A percentile compares a stretch with the other conserved stretches of the same genome.
Conservation (phyloP, 2,329 filamentous ascomycete species). For the Phaeosphaeria sp. region DNA sequence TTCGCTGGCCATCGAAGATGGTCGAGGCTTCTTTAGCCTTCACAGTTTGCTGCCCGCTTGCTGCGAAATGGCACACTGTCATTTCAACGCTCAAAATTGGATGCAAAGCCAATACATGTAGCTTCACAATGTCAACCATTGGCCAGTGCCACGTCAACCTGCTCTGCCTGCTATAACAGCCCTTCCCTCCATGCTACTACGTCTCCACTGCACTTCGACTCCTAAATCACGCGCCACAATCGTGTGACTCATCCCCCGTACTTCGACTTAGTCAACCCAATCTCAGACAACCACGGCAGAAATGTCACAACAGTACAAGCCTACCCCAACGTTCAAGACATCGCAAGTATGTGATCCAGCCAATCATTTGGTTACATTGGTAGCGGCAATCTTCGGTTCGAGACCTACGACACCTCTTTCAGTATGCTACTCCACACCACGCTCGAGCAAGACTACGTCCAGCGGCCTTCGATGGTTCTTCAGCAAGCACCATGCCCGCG, state of each 20-base stretch:
- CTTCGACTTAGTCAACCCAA: not conserved
- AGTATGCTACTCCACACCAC: not conserved
- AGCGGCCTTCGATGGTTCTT: conserved; percentile 4
- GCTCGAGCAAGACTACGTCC: not conserved
- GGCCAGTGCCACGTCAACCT: not conserved
- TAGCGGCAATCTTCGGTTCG: not conserved
- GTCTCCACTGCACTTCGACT: not conserved
- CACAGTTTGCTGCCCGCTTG: not conserved
- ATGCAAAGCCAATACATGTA: not conserved
- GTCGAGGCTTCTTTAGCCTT: not conserved
- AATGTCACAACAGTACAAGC: not conserved
- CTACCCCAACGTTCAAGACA: not conserved
- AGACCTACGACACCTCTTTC: not conserved
- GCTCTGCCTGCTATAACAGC: not conserved
- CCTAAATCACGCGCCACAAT: not conserved
- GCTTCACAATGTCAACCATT: not conserved
- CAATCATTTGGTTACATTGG: not conserved
- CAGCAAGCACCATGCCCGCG: not conserved
- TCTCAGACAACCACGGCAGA: too few relatives aligned
- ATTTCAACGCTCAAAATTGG: not conserved
- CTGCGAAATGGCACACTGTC: not conserved
- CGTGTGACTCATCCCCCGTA: not conserved
- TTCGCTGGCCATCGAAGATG: not conserved
- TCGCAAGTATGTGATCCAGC: not conserved
- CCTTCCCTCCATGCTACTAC: not conserved